phyloP scores from a whole-genome alignment of 1,284 basidiomycete genomes.

The Ceratobasidium papillatum region DNA sequence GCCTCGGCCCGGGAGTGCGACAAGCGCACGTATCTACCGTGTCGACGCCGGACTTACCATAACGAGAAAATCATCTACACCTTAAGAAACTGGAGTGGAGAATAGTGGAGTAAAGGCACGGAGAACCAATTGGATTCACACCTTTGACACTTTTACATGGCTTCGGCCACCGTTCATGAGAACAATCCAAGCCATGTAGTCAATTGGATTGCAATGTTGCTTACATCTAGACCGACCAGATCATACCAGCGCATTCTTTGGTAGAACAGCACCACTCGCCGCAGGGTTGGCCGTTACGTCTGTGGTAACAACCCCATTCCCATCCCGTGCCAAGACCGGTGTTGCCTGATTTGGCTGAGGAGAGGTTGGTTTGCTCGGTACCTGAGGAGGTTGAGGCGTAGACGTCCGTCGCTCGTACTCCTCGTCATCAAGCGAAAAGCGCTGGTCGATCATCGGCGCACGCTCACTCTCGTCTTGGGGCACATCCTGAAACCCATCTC shows the following conservation, averaged over 20 bases:
- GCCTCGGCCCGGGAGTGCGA: too few species aligned
- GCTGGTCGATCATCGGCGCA: slow-evolving; percentile 24
- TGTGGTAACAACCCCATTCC: background rate
- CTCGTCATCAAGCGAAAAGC: slow-evolving; percentile 31
- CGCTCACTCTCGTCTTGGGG: slow-evolving; percentile 25
- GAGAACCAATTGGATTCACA: too few species aligned
- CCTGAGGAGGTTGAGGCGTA: slow-evolving; percentile 21
- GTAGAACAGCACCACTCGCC: background rate
- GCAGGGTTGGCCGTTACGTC: background rate
- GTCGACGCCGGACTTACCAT: too few species aligned
- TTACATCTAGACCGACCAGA: background rate
- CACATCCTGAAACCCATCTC: slow-evolving; percentile 28
- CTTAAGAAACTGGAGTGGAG: too few species aligned
- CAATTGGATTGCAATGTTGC: background rate
- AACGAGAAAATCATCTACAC: too few species aligned
- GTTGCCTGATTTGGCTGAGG: slow-evolving; percentile 11
- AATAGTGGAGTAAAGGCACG: too few species aligned
- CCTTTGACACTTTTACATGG: too few species aligned
- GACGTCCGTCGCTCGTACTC: slow-evolving; percentile 33
- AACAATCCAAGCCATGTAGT: background rate
- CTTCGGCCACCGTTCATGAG: background rate
- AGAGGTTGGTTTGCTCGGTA: slow-evolving; percentile 27
- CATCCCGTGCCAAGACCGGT: background rate
- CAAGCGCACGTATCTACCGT: too few species aligned
- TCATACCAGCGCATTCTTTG: slow-evolving; percentile 7